These are phyloP conservation scores for Cyclotella sp. DNA, from an alignment of 108 stramenopile species.

Conservation along the genomic window DNA sequence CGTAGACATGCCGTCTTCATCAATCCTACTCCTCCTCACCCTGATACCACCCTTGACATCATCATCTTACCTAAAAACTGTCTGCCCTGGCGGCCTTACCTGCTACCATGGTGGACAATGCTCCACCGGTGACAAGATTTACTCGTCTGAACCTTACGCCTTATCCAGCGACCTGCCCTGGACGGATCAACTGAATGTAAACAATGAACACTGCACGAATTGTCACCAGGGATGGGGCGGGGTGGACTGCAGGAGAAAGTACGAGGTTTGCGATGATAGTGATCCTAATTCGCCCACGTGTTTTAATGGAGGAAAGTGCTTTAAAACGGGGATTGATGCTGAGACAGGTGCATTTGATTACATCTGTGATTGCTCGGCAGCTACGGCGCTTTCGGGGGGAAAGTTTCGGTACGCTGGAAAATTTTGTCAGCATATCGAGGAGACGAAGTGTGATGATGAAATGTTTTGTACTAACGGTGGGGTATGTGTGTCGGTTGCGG, in stretches of 20 bases:
- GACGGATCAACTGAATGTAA: slow-evolving; percentile 37
- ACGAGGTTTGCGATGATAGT: slow-evolving; percentile 23
- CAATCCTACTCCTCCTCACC: not conserved
- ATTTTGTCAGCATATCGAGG: slow-evolving; percentile 46
- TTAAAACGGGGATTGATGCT: slow-evolving; percentile 19
- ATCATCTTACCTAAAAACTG: slow-evolving; percentile 3
- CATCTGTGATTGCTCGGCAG: slow-evolving; percentile 43
- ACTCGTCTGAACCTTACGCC: not conserved
- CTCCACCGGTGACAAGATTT: slow-evolving; percentile 38
- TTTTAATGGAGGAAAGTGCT: slow-evolving; percentile 41
- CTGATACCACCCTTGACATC: not conserved
- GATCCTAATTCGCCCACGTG: slow-evolving; percentile 39
- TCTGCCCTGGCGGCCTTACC: slow-evolving; percentile 29
- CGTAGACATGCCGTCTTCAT: not conserved
- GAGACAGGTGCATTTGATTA: slow-evolving; percentile 24
- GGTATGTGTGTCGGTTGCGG: slow-evolving; percentile 20
- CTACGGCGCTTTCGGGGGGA: slow-evolving; percentile 18
- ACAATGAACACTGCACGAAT: slow-evolving; percentile 45
- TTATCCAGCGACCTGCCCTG: slow-evolving; percentile 33
- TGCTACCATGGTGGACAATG: slow-evolving; percentile 47
- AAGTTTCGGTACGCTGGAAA: slow-evolving; percentile 27
- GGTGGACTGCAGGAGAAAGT: slow-evolving; percentile 37
- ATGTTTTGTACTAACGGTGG: slow-evolving; percentile 56
- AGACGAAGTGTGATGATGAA: slow-evolving; percentile 35
- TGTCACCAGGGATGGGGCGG: slow-evolving; percentile 48